phyloP scores from a whole-genome alignment of 108 stramenopile genomes.

The Discostella stelligeroides region DNA sequence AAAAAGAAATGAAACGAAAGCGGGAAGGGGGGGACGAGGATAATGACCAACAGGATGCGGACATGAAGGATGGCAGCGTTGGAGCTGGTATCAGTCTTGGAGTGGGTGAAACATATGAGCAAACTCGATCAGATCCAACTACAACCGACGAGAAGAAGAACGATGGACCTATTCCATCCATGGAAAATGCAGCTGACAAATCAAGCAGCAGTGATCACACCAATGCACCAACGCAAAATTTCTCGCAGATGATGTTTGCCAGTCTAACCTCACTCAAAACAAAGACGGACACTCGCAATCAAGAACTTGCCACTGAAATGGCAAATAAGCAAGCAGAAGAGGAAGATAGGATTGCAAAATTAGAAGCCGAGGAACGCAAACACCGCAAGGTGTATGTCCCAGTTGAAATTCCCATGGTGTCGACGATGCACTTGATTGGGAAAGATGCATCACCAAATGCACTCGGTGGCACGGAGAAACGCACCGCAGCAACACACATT shows the following conservation, averaged over 20 bases:
- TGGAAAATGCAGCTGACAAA: conserved; percentile 9
- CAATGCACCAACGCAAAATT: background rate
- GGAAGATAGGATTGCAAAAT: conserved; percentile 29
- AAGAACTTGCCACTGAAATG: conserved; percentile 34
- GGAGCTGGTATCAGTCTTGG: background rate
- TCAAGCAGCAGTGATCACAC: background rate
- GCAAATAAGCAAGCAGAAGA: conserved; percentile 35
- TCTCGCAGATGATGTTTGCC: conserved; percentile 44
- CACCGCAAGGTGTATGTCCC: conserved; percentile 39
- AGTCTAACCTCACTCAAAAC: conserved; percentile 36
- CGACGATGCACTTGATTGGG: conserved; percentile 39
- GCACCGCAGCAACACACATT: conserved; percentile 45
- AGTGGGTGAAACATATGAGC: conserved; percentile 1
- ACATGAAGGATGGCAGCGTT: background rate
- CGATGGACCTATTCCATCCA: background rate
- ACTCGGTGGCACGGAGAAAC: conserved; percentile 7
- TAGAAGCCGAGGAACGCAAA: conserved; percentile 54
- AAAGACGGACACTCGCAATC: conserved; percentile 36
- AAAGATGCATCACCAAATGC: conserved; percentile 32
- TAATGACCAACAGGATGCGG: background rate
- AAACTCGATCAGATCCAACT: background rate
- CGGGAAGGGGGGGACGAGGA: background rate
- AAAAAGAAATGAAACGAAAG: conserved; percentile 20
- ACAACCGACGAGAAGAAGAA: conserved; percentile 5
- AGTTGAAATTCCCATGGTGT: conserved; percentile 32